Base-by-base conservation (phyloP, 345 rosid genomes). In the Brassica cretica region DNA sequence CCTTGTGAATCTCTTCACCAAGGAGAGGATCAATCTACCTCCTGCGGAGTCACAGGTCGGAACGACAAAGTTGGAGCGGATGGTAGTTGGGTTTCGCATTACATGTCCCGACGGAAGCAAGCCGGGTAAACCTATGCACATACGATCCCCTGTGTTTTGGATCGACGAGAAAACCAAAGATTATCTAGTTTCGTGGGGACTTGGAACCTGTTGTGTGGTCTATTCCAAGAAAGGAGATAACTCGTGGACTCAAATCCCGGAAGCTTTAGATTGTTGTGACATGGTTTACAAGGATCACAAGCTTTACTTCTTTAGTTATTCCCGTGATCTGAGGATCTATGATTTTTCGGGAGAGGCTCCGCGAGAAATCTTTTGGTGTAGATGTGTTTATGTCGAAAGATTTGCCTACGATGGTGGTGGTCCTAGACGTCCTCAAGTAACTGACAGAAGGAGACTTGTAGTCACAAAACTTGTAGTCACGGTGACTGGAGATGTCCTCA, bases 91-190 rank as follows among this genome's bases (percentile, higher is more conserved):
- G 55, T 49, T 49, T 49, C 55, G 55, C 55, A 49, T 49, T 49
- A 49, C 16, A 49, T 5, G 5, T 49, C 55, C 55, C 18, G 14
- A 49, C 18, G 55, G 55, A 49, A 49, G 55, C 5, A n/a, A 49
- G 55, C 18, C 18, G 18, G 55, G 7, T n/a, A 49, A 49, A 49
- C 55, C 16, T 49, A 49, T 49, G 55, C 55, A 14, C 55, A 16
- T 63, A 63, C 39, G 41, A 63, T 63, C 24, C 10, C 44, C 12
- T 63, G 67, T 63, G 19, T 15, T 63, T 63, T 63, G 67, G 67
- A 63, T 61, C 27, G 65, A 61, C 65, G 35, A 25, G 35, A 27
- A 61, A n/a, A 29, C 41, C 41, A 63, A 30, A 63, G 67, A 63
- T 7, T 32, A 63, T n/a, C 2, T 63, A 2, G 44, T 63, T 15